Evolutionary conservation across 2,329 filamentous ascomycete genomes (phyloP), one percentile per base, ranked within the genome.

Genomic region (Calonectria naviculata): DNA sequence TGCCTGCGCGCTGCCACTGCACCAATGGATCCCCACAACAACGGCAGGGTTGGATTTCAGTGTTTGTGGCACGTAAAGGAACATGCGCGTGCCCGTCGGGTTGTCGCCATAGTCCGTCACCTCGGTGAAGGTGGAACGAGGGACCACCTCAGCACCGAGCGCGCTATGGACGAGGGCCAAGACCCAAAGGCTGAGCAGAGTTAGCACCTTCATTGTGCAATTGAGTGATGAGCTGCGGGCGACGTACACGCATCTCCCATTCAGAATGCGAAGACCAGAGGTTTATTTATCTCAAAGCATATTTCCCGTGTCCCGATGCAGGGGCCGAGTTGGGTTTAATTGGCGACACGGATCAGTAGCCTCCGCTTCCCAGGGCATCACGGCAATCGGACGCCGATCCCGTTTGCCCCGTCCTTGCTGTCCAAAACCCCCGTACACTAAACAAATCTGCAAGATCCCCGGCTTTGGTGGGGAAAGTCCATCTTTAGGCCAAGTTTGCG

Each of bases 1-100:
- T 7, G 83, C 85, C 68, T 85, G 80, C 0, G 87, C 89, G 0
- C 86, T 87, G 12, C 89, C 89, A 26, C 81, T 83, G 81, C 90
- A 92, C 81, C 88, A 90, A 81, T 91, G 87, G 70, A 89, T 83
- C 3, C 87, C 89, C 4, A 91, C 87, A 24, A 91, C 81, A 42
- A 91, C 83, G 2, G 83, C 84, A 0, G 88, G 87, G 13, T 83
- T 86, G 1, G 84, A 76, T 0, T 79, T 78, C 7, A 85, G 76
- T 10, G 75, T 82, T 65, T 81, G 78, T 2, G 84, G 84, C 7
- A 82, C 79, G 54, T 81, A 81, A 12, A 87, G 61, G 31, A 69
- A 76, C 74, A 76, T 75, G 4, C 68, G 65, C 5, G 74, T 75
- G 17, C 70, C 70, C 1, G 74, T 76, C 0, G 75, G 75, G 24